Percentiles rank a stretch among this genome's conserved stretches.
Conservation (phyloP, 2,329 filamentous ascomycete genomes). For the Lasiodiplodia sp. region DNA sequence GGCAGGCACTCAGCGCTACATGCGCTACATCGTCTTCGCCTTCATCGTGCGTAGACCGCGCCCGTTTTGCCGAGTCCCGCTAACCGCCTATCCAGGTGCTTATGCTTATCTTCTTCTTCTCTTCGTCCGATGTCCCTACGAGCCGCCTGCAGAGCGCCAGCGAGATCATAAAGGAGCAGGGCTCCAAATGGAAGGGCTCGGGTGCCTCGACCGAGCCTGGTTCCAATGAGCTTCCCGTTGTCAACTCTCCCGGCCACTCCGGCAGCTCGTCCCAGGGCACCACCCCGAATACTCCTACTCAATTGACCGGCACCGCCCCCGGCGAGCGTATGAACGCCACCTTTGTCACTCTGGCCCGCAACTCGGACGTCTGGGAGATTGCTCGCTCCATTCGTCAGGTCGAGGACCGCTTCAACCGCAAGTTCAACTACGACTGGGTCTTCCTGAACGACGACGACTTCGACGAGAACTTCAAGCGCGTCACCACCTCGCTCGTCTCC, state of each 20-base stretch:
- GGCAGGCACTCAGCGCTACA: constrained; percentile 74
- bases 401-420: constrained; percentile 96
- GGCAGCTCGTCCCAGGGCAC: constrained; percentile 32
- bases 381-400: constrained; percentile 93
- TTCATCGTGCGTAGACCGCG: constrained; percentile 72
- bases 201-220: constrained; percentile 23
- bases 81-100: constrained; percentile 58
- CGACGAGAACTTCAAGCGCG: constrained; percentile 89
- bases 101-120: constrained; percentile 82
- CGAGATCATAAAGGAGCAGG: constrained; percentile 43
- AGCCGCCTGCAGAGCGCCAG: constrained; percentile 41
- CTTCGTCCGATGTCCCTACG: constrained; percentile 59
- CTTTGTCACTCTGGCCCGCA: constrained; percentile 94
- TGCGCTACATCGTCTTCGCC: constrained; percentile 77
- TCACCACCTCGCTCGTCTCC: constrained; percentile 88
- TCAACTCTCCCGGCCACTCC: constrained; percentile 7
- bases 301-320: constrained; percentile 57
- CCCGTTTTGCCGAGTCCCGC: background rate
- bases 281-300: constrained; percentile 42
- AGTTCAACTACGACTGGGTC: constrained; percentile 98
- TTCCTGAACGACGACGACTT: constrained; percentile 98
- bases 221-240: constrained; percentile 11
- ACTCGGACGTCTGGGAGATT: constrained; percentile 95
- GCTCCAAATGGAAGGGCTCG: constrained; percentile 30
- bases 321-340: constrained; percentile 92